Base-by-base conservation (phyloP, 371 early-diverging fungal species). In the Coemansia sp. region DNA sequence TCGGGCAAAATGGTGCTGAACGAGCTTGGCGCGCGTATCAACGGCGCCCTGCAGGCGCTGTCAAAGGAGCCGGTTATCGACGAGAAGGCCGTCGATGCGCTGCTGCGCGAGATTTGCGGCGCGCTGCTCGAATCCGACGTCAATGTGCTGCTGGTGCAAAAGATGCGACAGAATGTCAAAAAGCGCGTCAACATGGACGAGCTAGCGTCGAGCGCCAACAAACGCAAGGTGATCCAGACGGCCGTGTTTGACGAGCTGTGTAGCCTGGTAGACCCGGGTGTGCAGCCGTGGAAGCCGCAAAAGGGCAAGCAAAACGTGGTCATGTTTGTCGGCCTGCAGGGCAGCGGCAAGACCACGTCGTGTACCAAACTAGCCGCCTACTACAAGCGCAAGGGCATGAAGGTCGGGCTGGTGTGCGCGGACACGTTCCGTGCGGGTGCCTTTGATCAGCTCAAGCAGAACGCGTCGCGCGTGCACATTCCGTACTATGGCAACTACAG, bases 401-500 rank as follows among this genome's bases (percentile, higher is more conserved):
- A 98, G 75, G 91, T 91, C 0, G 95, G 95, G 11, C 80, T 99
- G 50, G 98, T 99, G 3, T 99, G 99, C 80, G 95, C 99, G 4
- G 99, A 99, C 81, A 99, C 99, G 5, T 99, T 99, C 81, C 93
- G 99, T 80, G 99, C 99, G 54, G 99, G 99, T 82, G 99, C 99
- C 5, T 99, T 97, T 80, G 99, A 99, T 83, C 99, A 99, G 83
- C 86, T 99, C 64, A 97, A 95, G 80, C 99, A 99, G 75, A 99
- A 99, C 75, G 99, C 99, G 4, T 89, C 94, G 31, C 95, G 96
- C 72, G 98, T 98, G 24, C 95, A 98, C 70, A 94, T 99, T 46
- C 99, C 99, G 49, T 98, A 90, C 79, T 99, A 91, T 80, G 99
- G 98, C 65, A 90, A 92, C 64, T 95, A 95, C 67, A 86, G 87